phyloP scores from a whole-genome alignment of 148 eudicot genomes.

The Fagopyrum tataricum region DNA sequence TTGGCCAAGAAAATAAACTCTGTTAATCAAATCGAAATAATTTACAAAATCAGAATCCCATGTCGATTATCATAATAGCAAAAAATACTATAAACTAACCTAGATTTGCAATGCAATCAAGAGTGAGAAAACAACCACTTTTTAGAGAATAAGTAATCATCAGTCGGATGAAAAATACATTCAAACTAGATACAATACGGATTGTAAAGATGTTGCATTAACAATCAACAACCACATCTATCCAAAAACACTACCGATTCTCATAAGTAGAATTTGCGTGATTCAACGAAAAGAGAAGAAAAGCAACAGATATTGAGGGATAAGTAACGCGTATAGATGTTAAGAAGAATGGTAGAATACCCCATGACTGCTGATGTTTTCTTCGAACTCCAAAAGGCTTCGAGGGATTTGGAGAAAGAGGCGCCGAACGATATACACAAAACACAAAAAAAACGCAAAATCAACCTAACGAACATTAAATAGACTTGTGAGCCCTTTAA shows the following conservation, averaged over 20 bases:
- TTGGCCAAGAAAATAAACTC: not conserved
- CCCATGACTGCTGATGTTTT: conserved; percentile 8
- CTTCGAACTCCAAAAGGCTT: not conserved
- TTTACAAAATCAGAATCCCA: not conserved
- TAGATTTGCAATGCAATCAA: not conserved
- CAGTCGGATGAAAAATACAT: not conserved
- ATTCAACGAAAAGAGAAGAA: not conserved
- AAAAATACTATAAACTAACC: not conserved
- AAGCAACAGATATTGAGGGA: not conserved
- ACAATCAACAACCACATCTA: not conserved
- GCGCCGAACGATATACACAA: not conserved
- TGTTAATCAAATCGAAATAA: not conserved
- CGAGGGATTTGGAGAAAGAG: conserved; percentile 8
- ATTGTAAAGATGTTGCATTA: not conserved
- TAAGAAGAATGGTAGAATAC: not conserved
- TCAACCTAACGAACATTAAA: not conserved
- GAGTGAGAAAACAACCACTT: not conserved
- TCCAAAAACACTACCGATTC: not conserved
- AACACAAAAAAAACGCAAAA: not conserved
- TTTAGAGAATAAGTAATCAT: not conserved
- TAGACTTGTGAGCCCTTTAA: not conserved
- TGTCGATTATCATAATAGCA: not conserved
- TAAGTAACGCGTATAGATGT: not conserved
- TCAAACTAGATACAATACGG: not conserved
- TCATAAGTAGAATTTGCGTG: not conserved